A percentile compares a stretch with the other conserved stretches of the same genome.
Evolutionary conservation across 148 eudicot genomes (phyloP).

Genomic region (Polygonum aviculare): DNA sequence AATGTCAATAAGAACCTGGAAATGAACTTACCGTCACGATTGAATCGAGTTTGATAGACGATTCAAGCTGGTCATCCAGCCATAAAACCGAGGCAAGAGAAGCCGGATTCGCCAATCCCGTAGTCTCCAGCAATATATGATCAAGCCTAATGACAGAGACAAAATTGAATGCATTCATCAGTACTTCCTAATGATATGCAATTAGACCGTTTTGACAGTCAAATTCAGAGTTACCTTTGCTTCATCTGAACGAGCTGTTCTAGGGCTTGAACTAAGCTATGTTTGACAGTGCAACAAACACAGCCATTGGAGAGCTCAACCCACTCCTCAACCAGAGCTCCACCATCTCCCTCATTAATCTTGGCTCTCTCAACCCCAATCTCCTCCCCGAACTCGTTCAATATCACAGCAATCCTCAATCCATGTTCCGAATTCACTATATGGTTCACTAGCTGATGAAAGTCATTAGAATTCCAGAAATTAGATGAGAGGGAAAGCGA

Average conservation of each 20-base stretch:
- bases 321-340: conserved; percentile 91
- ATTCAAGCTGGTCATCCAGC: conserved; percentile 96
- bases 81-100: conserved; percentile 97
- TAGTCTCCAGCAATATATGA: conserved; percentile 94
- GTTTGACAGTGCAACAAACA: conserved; percentile 92
- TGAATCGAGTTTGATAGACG: conserved; percentile 82
- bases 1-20: not conserved
- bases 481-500: not conserved
- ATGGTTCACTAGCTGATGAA: conserved; percentile 68
- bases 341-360: conserved; percentile 88
- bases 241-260: conserved; percentile 87
- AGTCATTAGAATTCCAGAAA: not conserved
- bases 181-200: not conserved
- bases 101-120: conserved; percentile 96
- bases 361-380: conserved; percentile 93
- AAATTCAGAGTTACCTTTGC: conserved; percentile 38
- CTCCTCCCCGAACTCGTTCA: conserved; percentile 96
- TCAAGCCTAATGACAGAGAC: conserved; percentile 56
- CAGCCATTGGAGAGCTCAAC: conserved; percentile 95
- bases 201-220: not conserved
- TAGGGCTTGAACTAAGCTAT: conserved; percentile 87
- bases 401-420: conserved; percentile 85
- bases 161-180: not conserved
- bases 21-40: conserved; percentile 68
- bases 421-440: conserved; percentile 74